A percentile compares a stretch with the other conserved stretches of the same genome.
These are phyloP conservation scores for Globisporangium uncinulatum DNA, from an alignment of 352 stramenopile species.

Conservation along the genomic window DNA sequence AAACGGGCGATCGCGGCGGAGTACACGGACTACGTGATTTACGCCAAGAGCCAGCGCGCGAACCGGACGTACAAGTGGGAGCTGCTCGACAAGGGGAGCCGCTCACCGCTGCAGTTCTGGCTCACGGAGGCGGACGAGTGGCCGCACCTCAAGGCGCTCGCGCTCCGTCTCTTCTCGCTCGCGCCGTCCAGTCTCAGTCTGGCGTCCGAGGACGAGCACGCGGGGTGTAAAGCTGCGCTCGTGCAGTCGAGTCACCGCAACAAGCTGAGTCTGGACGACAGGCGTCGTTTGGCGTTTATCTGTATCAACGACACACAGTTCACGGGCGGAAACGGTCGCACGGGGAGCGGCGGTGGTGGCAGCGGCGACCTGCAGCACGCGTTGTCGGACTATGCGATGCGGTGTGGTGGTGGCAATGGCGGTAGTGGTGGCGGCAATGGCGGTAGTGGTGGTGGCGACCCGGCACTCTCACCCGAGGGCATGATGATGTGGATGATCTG, in stretches of 20 bases:
- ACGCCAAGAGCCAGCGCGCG: slow-evolving; percentile 74
- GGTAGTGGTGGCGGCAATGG: not conserved
- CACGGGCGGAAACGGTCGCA: slow-evolving; percentile 9
- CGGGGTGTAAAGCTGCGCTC: slow-evolving; percentile 47
- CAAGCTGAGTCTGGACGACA: slow-evolving; percentile 68
- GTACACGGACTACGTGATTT: slow-evolving; percentile 77
- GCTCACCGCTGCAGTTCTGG: slow-evolving; percentile 78
- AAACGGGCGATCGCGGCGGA: slow-evolving; percentile 64
- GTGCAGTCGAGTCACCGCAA: slow-evolving; percentile 63
- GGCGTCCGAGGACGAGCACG: slow-evolving; percentile 56
- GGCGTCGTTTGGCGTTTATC: slow-evolving; percentile 72
- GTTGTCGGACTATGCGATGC: slow-evolving; percentile 63
- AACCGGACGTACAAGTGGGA: slow-evolving; percentile 84
- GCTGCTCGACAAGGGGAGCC: slow-evolving; percentile 77
- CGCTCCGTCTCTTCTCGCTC: slow-evolving; percentile 73
- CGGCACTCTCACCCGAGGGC: slow-evolving; percentile 59
- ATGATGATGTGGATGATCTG: slow-evolving; percentile 90
- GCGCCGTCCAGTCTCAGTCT: slow-evolving; percentile 51
- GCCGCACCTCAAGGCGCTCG: slow-evolving; percentile 69
- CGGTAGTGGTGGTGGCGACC: slow-evolving; percentile 22
- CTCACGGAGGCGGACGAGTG: slow-evolving; percentile 70
- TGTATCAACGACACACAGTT: slow-evolving; percentile 83
- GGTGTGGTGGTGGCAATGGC: slow-evolving; percentile 17
- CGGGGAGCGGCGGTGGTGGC: slow-evolving; percentile 14
- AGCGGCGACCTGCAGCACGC: slow-evolving; percentile 47